Conservation (phyloP, 768 basidiomycete species). For the Boletus tylopilopsis region DNA sequence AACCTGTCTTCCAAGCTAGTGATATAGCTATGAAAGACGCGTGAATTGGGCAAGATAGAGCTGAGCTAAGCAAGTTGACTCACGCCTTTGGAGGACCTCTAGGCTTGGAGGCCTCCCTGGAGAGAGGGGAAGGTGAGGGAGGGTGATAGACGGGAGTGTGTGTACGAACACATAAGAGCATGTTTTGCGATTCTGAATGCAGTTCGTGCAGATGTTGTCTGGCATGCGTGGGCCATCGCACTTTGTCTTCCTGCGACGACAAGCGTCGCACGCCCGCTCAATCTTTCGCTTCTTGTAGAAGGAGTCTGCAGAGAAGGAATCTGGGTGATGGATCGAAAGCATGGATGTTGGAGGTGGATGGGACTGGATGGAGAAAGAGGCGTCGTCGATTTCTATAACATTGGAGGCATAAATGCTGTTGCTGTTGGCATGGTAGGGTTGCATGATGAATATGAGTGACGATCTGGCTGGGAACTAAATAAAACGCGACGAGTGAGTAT, state of each 20-base stretch:
- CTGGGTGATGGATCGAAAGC: conserved; percentile 7
- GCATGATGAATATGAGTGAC: conserved; percentile 9
- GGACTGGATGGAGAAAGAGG: conserved; percentile 3
- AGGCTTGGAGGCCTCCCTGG: conserved; percentile 60
- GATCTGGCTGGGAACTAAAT: neutral
- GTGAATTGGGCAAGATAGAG: neutral
- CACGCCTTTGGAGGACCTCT: conserved; percentile 68
- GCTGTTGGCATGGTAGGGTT: conserved; percentile 14
- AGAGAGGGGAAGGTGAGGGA: conserved; percentile 2
- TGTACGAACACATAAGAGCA: conserved; percentile 59
- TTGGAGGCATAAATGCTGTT: conserved; percentile 15
- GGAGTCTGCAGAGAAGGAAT: conserved; percentile 10
- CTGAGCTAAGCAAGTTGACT: conserved; percentile 21
- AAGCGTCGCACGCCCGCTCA: conserved; percentile 58
- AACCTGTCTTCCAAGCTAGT: conserved; percentile 56
- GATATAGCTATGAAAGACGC: conserved; percentile 42
- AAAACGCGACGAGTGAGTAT: neutral
- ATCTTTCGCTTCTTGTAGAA: conserved; percentile 42
- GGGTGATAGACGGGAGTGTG: neutral
- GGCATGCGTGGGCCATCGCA: conserved; percentile 56
- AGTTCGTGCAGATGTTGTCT: conserved; percentile 56
- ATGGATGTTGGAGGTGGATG: conserved; percentile 4
- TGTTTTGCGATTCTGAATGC: conserved; percentile 43
- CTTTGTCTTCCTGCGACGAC: conserved; percentile 54
- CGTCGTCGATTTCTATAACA: conserved; percentile 28